phyloP scores from a whole-genome alignment of 73 alveolate species.

The Uronychia binucleata region DNA sequence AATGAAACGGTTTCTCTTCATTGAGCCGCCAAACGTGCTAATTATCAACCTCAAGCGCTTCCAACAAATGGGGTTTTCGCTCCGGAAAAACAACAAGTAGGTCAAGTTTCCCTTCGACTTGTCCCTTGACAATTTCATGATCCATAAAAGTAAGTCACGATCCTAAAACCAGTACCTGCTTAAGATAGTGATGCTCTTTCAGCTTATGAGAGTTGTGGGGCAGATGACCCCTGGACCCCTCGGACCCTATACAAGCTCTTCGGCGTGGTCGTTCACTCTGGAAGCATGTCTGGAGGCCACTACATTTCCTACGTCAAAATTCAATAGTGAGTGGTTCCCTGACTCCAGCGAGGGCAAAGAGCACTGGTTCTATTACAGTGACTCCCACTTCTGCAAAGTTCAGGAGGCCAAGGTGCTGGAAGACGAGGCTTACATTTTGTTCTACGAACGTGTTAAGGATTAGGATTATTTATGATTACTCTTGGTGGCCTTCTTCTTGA shows the following conservation, averaged over 20 bases:
- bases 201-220: neutral
- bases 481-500: slow-evolving; percentile 86
- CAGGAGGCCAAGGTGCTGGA: slow-evolving; percentile 33
- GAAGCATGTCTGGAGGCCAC: slow-evolving; percentile 70
- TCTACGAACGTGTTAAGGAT: slow-evolving; percentile 30
- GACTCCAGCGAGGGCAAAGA: slow-evolving; percentile 14
- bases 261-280: slow-evolving; percentile 63
- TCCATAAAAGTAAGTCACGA: slow-evolving; percentile 11
- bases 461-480: slow-evolving; percentile 49
- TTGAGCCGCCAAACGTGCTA: slow-evolving; percentile 42
- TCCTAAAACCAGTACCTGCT: slow-evolving; percentile 1
- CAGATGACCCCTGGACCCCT: slow-evolving; percentile 35
- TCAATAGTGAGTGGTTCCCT: slow-evolving; percentile 4
- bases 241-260: slow-evolving; percentile 32
- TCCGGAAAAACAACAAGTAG: slow-evolving; percentile 24
- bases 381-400: slow-evolving; percentile 26
- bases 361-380: slow-evolving; percentile 61
- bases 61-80: slow-evolving; percentile 24
- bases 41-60: slow-evolving; percentile 61
- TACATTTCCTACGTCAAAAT: slow-evolving; percentile 46
- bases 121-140: slow-evolving; percentile 49
- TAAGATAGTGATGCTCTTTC: slow-evolving; percentile 6
- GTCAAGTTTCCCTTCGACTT: slow-evolving; percentile 33
- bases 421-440: slow-evolving; percentile 62
- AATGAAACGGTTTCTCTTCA: slow-evolving; percentile 24